These are phyloP conservation scores for Syncephalastrum monosporum DNA, from an alignment of 371 early-diverging fungal species.

Conservation along the genomic window DNA sequence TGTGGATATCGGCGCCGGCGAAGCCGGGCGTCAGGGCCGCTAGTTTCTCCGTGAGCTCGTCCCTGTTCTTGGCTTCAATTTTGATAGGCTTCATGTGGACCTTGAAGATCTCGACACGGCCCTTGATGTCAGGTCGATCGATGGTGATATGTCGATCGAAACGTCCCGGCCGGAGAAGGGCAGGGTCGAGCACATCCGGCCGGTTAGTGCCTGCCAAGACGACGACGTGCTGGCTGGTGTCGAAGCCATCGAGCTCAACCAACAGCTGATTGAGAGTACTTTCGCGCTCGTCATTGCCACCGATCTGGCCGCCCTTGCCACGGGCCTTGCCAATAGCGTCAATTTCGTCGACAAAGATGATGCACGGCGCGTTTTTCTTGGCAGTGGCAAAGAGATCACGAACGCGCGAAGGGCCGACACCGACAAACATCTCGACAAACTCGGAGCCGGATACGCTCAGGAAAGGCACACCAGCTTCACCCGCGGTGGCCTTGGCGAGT, in stretches of 20 bases:
- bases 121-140: conserved; percentile 94
- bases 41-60: conserved; percentile 75
- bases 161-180: conserved; percentile 95
- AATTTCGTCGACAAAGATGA: conserved; percentile 99
- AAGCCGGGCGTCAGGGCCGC: conserved; percentile 92
- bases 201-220: conserved; percentile 94
- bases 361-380: conserved; percentile 96
- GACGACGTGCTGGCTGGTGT: conserved; percentile 87
- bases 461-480: conserved; percentile 98
- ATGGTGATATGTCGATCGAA: conserved; percentile 98
- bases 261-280: conserved; percentile 95
- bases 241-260: conserved; percentile 99
- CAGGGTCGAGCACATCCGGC: conserved; percentile 91
- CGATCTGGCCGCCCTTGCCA: conserved; percentile 85
- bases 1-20: conserved; percentile 95
- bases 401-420: conserved; percentile 97
- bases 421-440: conserved; percentile 99
- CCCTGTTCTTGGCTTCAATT: conserved; percentile 78
- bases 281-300: conserved; percentile 98
- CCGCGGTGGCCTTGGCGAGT: conserved; percentile 98
- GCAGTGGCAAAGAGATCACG: conserved; percentile 97
- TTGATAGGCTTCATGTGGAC: conserved; percentile 94
- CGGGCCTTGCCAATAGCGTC: conserved; percentile 99
- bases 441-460: conserved; percentile 98
- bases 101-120: conserved; percentile 94